Evolutionary conservation across 495 filamentous ascomycete genomes (phyloP).

Genomic region (Corynascus novoguineensis): DNA sequence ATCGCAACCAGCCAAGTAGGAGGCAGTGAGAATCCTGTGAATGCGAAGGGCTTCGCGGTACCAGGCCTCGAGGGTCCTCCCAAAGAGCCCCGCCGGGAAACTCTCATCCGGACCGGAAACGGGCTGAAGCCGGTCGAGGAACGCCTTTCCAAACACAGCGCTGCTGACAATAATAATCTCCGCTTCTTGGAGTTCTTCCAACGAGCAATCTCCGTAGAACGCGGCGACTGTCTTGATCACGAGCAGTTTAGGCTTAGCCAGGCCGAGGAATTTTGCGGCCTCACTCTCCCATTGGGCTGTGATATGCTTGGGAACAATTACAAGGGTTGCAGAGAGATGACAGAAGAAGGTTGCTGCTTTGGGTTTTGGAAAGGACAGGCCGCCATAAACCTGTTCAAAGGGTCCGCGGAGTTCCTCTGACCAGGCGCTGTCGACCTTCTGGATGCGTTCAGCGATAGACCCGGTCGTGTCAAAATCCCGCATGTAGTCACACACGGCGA

Average conservation of each 20-base stretch:
- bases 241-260: slow-evolving; percentile 36
- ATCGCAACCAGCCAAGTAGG: slow-evolving; percentile 3
- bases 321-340: slow-evolving; percentile 59
- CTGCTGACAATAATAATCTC: slow-evolving; percentile 52
- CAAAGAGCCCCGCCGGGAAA: slow-evolving; percentile 24
- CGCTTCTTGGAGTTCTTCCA: slow-evolving; percentile 43
- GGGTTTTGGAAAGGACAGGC: not conserved
- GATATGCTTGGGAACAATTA: slow-evolving; percentile 60
- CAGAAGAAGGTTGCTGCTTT: slow-evolving; percentile 32
- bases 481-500: slow-evolving; percentile 58
- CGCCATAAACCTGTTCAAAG: not conserved
- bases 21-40: slow-evolving; percentile 9
- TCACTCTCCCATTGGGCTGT: slow-evolving; percentile 63
- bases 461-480: slow-evolving; percentile 24
- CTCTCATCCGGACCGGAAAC: not conserved
- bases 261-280: slow-evolving; percentile 50
- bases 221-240: slow-evolving; percentile 28
- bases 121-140: not conserved
- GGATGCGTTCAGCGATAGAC: slow-evolving; percentile 13
- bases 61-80: slow-evolving; percentile 14
- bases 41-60: slow-evolving; percentile 16
- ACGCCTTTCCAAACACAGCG: not conserved
- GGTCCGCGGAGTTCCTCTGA: not conserved
- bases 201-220: slow-evolving; percentile 25
- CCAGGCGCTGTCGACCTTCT: slow-evolving; percentile 8